A percentile compares a stretch with the other conserved stretches of the same genome.
Evolutionary conservation across 2,329 filamentous ascomycete species (phyloP).

Genomic region (Fusarium sp.): DNA sequence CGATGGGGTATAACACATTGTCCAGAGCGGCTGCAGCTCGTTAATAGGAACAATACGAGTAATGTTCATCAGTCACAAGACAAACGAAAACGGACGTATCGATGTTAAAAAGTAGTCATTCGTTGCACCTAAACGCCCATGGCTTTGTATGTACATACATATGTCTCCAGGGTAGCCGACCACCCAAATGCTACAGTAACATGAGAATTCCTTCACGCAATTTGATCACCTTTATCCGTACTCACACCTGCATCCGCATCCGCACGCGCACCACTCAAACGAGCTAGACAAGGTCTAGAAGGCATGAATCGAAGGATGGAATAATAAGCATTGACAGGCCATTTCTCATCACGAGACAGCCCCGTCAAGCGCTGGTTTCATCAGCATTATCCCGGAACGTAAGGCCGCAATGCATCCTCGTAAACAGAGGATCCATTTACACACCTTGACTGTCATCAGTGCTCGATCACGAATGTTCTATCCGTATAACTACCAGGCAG

Average conservation of each 20-base stretch:
- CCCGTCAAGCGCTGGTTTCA: background rate
- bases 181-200: background rate
- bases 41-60: background rate
- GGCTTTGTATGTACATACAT: background rate
- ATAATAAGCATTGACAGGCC: background rate
- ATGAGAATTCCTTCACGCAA: background rate
- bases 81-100: background rate
- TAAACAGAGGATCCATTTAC: background rate
- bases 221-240: conserved; percentile 11
- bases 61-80: background rate
- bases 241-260: background rate
- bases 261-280: background rate
- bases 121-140: background rate
- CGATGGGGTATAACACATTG: background rate
- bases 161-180: background rate
- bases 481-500: background rate
- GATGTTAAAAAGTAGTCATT: background rate
- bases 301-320: background rate
- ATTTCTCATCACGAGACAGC: conserved; percentile 3
- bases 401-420: conserved; percentile 27
- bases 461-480: background rate
- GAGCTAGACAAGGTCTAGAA: background rate
- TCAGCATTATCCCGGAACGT: conserved; percentile 2
- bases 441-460: background rate
- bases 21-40: background rate